Evolutionary conservation across 257 asterid genomes (phyloP), one percentile per base, ranked within the genome.

Genomic region (Solanum pinnatisectum): DNA sequence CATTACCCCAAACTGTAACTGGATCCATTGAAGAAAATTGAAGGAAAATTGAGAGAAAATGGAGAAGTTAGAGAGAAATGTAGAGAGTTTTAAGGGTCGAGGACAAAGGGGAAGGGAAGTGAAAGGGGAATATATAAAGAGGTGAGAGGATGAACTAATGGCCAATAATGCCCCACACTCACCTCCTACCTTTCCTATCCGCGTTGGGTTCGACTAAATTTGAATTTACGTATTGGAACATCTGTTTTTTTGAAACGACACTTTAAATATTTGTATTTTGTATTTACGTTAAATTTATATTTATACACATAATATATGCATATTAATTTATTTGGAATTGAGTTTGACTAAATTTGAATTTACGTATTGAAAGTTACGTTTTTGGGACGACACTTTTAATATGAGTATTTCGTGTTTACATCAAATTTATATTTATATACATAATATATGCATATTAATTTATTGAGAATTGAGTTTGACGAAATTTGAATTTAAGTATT

Each of bases 1-100:
- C 83, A 86, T 92, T 92, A 3, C 94, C 94, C 93, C 94, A 92
- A 12, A 35, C 90, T 2, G 87, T 8, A 68, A 92, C 93, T 32
- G 93, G 92, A 90, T 92, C 94, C 94, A 92, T 91, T 70, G 36
- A 67, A 65, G 42, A 65, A 83, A 49, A 40, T 39, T 42, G 63
- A 22, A 25, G 70, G 35, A 46, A 8, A 56, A 77, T 25, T 35
- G 78, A 32, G 44, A 20, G 42, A 16, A 9, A 8, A 30, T 70
- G 8, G 23, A 15, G 42, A 30, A 11, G 23, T 20, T 2, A 4
- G 5, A 2, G 13, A 35, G 46, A 35, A 35, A 73, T 36, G 5
- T 73, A 18, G 82, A 73, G 46, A 35, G 82, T 10, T 15, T 35
- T 6, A 20, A 22, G 14, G 44, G 82, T 3, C 4, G 83, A 37